Percentiles rank a stretch among this genome's conserved stretches.
Conservation (phyloP, 2,329 filamentous ascomycete species). For the Lasiodiplodia sp. region DNA sequence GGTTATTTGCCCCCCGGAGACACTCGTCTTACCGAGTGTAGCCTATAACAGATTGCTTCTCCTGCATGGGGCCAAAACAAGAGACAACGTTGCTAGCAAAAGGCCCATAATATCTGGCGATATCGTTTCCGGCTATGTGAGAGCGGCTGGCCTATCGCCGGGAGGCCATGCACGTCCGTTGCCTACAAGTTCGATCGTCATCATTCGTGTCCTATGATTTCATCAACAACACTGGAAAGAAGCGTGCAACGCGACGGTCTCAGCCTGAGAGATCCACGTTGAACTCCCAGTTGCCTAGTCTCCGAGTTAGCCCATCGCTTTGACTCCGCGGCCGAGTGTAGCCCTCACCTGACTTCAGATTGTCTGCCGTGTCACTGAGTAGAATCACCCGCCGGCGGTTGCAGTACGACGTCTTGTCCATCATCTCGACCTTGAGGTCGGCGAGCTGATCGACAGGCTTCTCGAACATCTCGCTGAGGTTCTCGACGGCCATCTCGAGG, state of each 20-base stretch:
- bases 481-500: constrained; percentile 95
- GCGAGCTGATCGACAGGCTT: constrained; percentile 89
- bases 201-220: background rate
- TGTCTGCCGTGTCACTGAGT: constrained; percentile 90
- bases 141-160: background rate
- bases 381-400: constrained; percentile 90
- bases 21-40: background rate
- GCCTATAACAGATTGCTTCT: background rate
- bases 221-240: background rate
- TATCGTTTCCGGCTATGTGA: background rate
- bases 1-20: background rate
- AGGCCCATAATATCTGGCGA: background rate
- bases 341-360: constrained; percentile 80
- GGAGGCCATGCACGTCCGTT: background rate
- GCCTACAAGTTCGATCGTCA: background rate
- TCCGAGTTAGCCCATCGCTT: constrained; percentile 1
- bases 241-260: background rate
- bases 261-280: constrained; percentile 28
- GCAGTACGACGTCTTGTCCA: constrained; percentile 98
- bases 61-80: background rate
- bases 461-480: constrained; percentile 98
- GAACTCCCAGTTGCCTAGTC: constrained; percentile 28
- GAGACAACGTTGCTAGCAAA: constrained; percentile 8
- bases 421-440: constrained; percentile 91
- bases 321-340: background rate